These are phyloP conservation scores for Cotoneaster glaucophyllus DNA, from an alignment of 306 rosid genomes.

Conservation along the genomic window DNA sequence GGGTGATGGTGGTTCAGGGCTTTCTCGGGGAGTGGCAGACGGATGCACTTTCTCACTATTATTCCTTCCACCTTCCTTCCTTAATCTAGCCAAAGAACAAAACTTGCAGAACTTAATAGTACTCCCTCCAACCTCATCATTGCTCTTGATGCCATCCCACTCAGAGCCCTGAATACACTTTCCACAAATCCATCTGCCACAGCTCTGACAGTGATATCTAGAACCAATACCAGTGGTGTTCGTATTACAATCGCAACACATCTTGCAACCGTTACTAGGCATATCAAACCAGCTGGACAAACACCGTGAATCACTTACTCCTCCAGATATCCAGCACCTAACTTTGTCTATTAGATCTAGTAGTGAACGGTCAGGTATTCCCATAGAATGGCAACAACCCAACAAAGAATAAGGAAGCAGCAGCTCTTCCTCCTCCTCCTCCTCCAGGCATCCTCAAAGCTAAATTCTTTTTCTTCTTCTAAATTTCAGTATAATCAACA, in stretches of 20 bases:
- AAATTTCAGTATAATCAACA: slow-evolving; percentile 17
- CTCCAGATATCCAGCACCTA: slow-evolving; percentile 61
- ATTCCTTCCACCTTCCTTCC: slow-evolving; percentile 41
- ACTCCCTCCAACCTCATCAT: slow-evolving; percentile 26
- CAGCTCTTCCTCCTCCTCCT: slow-evolving; percentile 11
- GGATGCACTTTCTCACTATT: slow-evolving; percentile 72
- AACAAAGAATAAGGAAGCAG: slow-evolving; percentile 27
- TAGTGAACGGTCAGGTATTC: slow-evolving; percentile 83
- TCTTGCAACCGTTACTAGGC: slow-evolving; percentile 37
- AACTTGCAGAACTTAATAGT: slow-evolving; percentile 46
- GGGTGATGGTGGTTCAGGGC: slow-evolving; percentile 72
- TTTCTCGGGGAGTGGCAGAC: slow-evolving; percentile 64
- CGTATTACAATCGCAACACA: slow-evolving; percentile 63
- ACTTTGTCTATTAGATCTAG: slow-evolving; percentile 62
- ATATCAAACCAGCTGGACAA: slow-evolving; percentile 43
- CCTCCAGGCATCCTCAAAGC: slow-evolving; percentile 19
- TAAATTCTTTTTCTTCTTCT: slow-evolving; percentile 13
- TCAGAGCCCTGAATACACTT: slow-evolving; percentile 53
- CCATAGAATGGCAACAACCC: slow-evolving; percentile 56
- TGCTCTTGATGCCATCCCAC: slow-evolving; percentile 26
- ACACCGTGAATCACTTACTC: slow-evolving; percentile 28
- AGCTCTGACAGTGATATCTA: slow-evolving; percentile 55
- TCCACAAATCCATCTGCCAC: slow-evolving; percentile 68
- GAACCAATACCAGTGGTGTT: slow-evolving; percentile 23
- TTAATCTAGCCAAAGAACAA: slow-evolving; percentile 41